Percentiles rank a stretch among this genome's conserved stretches.
These are phyloP conservation scores for Penicillium polonicum DNA, from an alignment of 2,329 filamentous ascomycete genomes.

Conservation along the genomic window DNA sequence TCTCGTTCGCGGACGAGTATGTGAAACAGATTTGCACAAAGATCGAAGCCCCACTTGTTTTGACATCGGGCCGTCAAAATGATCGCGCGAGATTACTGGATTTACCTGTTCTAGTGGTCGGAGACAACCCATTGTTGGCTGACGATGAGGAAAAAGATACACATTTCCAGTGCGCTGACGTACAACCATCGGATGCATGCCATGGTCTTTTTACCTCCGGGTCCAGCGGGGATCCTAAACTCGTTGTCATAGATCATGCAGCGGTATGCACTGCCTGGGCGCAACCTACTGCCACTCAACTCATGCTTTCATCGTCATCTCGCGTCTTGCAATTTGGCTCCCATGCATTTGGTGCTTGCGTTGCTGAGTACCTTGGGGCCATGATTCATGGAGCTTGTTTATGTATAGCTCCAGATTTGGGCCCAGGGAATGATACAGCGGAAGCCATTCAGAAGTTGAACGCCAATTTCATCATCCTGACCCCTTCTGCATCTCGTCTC, in stretches of 20 bases:
- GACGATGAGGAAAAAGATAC: background rate
- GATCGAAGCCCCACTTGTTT: background rate
- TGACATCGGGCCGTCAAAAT: background rate
- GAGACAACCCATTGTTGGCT: background rate
- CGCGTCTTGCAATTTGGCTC: background rate
- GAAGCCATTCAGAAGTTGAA: background rate
- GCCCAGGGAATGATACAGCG: background rate
- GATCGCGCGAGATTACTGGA: background rate
- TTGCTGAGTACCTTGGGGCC: background rate
- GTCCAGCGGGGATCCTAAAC: background rate
- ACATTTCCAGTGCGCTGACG: background rate
- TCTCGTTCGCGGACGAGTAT: background rate
- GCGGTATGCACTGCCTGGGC: background rate
- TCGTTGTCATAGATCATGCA: background rate
- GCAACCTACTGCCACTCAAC: background rate
- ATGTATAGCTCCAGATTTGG: background rate
- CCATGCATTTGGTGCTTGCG: background rate
- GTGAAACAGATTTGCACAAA: background rate
- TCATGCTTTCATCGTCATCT: background rate
- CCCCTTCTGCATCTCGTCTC: background rate
- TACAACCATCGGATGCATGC: background rate
- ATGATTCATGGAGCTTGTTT: background rate
- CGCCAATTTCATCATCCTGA: background rate
- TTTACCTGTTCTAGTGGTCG: background rate
- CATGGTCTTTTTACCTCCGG: background rate